A percentile compares a stretch with the other conserved stretches of the same genome.
These are phyloP conservation scores for Medicago ruthenica DNA, from an alignment of 306 rosid genomes.

Conservation along the genomic window DNA sequence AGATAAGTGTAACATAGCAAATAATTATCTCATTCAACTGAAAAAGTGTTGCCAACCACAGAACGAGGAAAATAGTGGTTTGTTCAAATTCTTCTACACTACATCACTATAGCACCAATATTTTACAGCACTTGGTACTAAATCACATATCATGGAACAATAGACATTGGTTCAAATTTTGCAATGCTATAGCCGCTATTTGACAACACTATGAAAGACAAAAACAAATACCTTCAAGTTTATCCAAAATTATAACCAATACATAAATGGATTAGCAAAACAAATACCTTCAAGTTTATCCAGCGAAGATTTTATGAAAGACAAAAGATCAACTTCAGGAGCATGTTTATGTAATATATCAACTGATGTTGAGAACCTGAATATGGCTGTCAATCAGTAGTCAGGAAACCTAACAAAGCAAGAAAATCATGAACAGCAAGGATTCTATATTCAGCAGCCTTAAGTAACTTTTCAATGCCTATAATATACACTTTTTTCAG, in stretches of 20 bases:
- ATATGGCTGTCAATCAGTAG: slow-evolving; percentile 58
- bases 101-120: neutral
- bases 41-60: neutral
- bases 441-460: neutral
- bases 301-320: slow-evolving; percentile 67
- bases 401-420: slow-evolving; percentile 54
- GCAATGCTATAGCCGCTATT: neutral
- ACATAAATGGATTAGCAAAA: slow-evolving; percentile 14
- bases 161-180: neutral
- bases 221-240: slow-evolving; percentile 69
- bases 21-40: slow-evolving; percentile 29
- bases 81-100: neutral
- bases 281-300: slow-evolving; percentile 76
- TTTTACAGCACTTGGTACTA: neutral
- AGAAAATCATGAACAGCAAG: slow-evolving; percentile 28
- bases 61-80: neutral
- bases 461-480: neutral
- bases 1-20: slow-evolving; percentile 6
- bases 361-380: slow-evolving; percentile 68
- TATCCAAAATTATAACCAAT: slow-evolving; percentile 44
- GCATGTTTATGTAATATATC: slow-evolving; percentile 52
- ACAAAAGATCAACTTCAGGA: slow-evolving; percentile 53
- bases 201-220: neutral
- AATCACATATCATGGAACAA: neutral
- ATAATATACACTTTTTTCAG: neutral